Percentiles rank a stretch among this genome's conserved stretches.
These are phyloP conservation scores for Ettlia oleoabundans DNA, from an alignment of 139 green algal species.

Conservation along the genomic window DNA sequence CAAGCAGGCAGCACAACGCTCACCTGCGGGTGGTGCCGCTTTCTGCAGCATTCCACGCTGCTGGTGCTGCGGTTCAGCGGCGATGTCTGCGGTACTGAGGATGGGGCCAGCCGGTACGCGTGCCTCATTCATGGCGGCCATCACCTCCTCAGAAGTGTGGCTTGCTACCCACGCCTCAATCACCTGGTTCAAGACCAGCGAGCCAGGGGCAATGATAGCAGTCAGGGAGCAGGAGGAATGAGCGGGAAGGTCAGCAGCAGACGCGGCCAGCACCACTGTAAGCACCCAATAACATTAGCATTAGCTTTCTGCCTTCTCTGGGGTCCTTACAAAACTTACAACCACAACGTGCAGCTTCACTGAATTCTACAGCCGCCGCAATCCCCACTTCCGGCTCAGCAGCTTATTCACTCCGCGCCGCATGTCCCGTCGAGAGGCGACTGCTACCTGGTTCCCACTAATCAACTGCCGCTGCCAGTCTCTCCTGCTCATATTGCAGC, in stretches of 20 bases:
- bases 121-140: slow-evolving; percentile 60
- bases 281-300: no score
- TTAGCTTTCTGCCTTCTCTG: no score
- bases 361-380: no score
- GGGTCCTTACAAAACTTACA: no score
- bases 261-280: no score
- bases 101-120: slow-evolving; percentile 75
- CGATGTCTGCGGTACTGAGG: slow-evolving; percentile 63
- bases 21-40: slow-evolving; percentile 34
- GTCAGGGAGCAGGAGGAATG: neutral
- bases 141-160: slow-evolving; percentile 54
- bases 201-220: neutral
- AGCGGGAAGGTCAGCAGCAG: neutral
- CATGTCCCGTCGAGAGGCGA: no score
- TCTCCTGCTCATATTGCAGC: neutral
- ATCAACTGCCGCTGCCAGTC: neutral
- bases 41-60: slow-evolving; percentile 64
- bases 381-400: no score
- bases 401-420: no score
- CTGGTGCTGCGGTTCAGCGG: slow-evolving; percentile 59
- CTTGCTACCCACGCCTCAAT: slow-evolving; percentile 54
- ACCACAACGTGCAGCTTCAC: no score
- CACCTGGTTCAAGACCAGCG: slow-evolving; percentile 43
- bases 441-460: neutral
- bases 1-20: neutral